Conservation (phyloP, 2,329 filamentous ascomycete genomes). For the Talaromyces piceae region DNA sequence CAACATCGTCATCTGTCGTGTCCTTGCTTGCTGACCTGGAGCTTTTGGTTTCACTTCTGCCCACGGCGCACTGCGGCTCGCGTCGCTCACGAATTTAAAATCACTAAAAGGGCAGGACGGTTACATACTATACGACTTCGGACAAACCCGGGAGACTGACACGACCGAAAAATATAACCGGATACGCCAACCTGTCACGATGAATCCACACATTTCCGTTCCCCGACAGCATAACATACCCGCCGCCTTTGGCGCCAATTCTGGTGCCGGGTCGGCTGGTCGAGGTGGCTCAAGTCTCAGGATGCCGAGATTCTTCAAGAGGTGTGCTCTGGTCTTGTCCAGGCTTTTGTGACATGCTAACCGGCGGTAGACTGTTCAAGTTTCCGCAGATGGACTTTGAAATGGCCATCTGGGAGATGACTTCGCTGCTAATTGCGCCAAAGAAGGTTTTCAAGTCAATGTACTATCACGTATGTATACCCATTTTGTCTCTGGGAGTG, state of each 20-base stretch:
- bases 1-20: constrained; percentile 1
- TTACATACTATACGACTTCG: background rate
- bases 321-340: constrained; percentile 26
- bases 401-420: constrained; percentile 68
- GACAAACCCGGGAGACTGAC: background rate
- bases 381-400: constrained; percentile 70
- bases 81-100: background rate
- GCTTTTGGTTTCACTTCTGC: background rate
- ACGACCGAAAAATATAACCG: background rate
- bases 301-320: constrained; percentile 61
- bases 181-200: constrained; percentile 18
- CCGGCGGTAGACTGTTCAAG: constrained; percentile 51
- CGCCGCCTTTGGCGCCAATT: constrained; percentile 42
- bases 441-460: constrained; percentile 66
- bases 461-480: constrained; percentile 57
- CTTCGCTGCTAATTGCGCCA: constrained; percentile 58
- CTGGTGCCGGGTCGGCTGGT: constrained; percentile 38
- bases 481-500: background rate
- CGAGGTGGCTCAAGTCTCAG: constrained; percentile 47
- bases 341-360: constrained; percentile 7
- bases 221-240: constrained; percentile 51
- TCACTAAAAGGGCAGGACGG: background rate
- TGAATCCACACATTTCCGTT: constrained; percentile 55
- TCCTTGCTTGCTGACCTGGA: background rate
- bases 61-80: background rate